A percentile compares a stretch with the other conserved stretches of the same genome.
Conservation (phyloP, 495 filamentous ascomycete genomes). For the Xylaria nigripes region DNA sequence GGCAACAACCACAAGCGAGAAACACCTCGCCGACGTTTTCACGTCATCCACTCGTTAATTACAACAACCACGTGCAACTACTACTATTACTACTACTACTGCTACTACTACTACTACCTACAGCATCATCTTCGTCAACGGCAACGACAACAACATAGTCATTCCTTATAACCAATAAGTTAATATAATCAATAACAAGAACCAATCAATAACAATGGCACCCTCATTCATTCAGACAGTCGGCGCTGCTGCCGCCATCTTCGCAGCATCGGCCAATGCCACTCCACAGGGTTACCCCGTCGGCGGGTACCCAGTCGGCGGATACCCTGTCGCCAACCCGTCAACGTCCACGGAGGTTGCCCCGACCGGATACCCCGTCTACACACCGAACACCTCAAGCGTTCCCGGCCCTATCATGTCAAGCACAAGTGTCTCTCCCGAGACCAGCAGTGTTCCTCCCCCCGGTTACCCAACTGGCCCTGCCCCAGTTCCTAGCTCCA, state of each 20-base stretch:
- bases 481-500: background rate
- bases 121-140: no score
- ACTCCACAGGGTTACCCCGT: constrained; percentile 1
- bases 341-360: background rate
- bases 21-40: constrained; percentile 39
- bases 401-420: no score
- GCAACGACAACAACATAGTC: constrained; percentile 13
- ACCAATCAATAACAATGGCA: constrained; percentile 27
- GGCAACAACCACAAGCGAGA: constrained; percentile 3
- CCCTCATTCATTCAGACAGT: constrained; percentile 33
- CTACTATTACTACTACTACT: no score
- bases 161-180: constrained; percentile 14
- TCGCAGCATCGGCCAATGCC: constrained; percentile 25
- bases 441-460: background rate
- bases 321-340: background rate
- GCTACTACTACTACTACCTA: no score
- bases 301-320: constrained; percentile 6
- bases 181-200: constrained; percentile 13
- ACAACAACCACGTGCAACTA: no score
- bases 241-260: constrained; percentile 32
- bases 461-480: background rate
- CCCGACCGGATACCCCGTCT: background rate
- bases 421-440: background rate
- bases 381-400: background rate
- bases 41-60: constrained; percentile 40